Evolutionary conservation across 768 basidiomycete genomes (phyloP), one percentile per base, ranked within the genome.

Genomic region (Gloeophyllum trabeum): DNA sequence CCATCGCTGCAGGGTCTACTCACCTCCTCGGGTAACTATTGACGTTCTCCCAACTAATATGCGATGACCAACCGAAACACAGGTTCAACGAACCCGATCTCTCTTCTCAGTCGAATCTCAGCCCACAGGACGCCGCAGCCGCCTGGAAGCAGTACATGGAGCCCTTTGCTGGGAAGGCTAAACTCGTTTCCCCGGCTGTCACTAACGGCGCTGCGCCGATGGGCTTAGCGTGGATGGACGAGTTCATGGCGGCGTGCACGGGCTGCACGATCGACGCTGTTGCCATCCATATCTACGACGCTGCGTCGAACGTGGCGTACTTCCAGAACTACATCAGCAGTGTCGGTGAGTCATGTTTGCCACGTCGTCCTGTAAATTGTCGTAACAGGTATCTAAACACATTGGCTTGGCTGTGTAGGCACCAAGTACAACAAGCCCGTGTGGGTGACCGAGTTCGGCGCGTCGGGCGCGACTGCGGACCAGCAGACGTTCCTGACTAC

Each of bases 31-130:
- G 46, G 54, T 58, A 22, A 30, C 54, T 46, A n/a, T n/a, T n/a
- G n/a, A n/a, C 25, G 4, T 28, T 24, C 24, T 37, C 26, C 16
- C 6, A 10, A 21, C 13, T 14, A n/a, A 18, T 30, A 6, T 12
- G 16, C 24, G 22, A 35, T n/a, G 30, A 16, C 39, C 23, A 23
- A 30, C 28, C 13, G 16, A 48, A 16, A 19, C 19, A 16, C 48
- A 58, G 56, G 37, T 52, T 56, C 51, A 58, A 58, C 57, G 57
- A 58, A 46, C 55, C 57, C 39, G 54, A 57, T 45, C 47, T 54
- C 14, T 36, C 43, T 40, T 36, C 53, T 28, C 58, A 60, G 51
- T 44, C 55, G 10, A 60, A 60, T 48, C 46, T 56, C 43, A 45
- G 41, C 39, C 56, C 58, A 13, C 41, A 47, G 37, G 46, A 47